These are phyloP conservation scores for Diospyros kaki DNA, from an alignment of 148 eudicot species.

Conservation along the genomic window DNA sequence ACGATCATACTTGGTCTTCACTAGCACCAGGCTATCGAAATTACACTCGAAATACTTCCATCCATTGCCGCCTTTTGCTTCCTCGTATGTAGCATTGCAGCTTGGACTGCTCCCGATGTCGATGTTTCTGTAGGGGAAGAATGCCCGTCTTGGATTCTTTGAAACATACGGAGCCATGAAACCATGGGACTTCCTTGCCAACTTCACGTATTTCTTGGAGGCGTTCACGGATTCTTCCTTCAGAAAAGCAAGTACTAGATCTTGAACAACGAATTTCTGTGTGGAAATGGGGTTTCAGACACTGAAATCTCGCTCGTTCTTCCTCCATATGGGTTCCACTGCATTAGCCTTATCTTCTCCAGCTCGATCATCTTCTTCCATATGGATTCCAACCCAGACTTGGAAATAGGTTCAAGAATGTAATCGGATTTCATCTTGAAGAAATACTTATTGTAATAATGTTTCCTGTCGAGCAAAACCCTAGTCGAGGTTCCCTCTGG, in stretches of 20 bases:
- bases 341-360: neutral
- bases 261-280: neutral
- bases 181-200: neutral
- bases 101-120: neutral
- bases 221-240: neutral
- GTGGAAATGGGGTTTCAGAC: constrained; percentile 8
- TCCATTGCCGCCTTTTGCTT: no score
- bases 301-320: neutral
- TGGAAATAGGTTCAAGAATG: constrained; percentile 23
- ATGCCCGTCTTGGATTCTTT: constrained; percentile 9
- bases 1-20: no score
- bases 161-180: constrained; percentile 15
- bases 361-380: constrained; percentile 28
- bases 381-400: constrained; percentile 23
- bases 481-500: constrained; percentile 17
- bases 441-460: neutral
- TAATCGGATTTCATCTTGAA: constrained; percentile 31
- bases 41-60: no score
- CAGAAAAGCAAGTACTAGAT: neutral
- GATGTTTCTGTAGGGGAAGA: constrained; percentile 14
- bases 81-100: no score
- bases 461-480: constrained; percentile 16
- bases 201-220: neutral
- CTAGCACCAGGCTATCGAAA: no score
- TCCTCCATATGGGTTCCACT: constrained; percentile 9